Evolutionary conservation across 2,329 filamentous ascomycete genomes (phyloP), one percentile per base, ranked within the genome.

Genomic region (Metarhizium sp.): DNA sequence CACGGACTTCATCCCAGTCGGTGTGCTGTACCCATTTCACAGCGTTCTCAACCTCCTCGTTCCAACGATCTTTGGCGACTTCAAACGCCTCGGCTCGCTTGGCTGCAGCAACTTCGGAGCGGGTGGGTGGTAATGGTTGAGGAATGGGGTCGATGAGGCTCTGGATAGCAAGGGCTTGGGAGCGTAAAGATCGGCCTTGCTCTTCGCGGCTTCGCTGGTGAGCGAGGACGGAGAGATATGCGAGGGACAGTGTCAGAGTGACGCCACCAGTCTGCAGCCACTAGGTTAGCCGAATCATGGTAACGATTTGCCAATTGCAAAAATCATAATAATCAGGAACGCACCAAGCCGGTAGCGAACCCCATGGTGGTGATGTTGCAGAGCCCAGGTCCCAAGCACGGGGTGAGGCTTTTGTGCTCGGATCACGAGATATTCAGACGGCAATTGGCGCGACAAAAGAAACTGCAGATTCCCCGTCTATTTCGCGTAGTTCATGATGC

Each of bases 51-150:
- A 92, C 71, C 70, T 92, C 88, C 52, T 78, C 71, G 69, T 94
- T 92, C 88, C 88, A 92, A 58, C 81, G 76, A 64, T 88, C 85
- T 74, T 92, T 92, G 63, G 85, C 77, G 40, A 81, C 75, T 66
- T 91, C 87, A 54, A 84, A 67, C 51, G 88, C 73, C 50, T 77
- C 76, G 32, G 78, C 76, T 59, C 79, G 75, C 61, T 80, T 74
- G 52, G 78, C 70, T 42, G 75, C 73, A 50, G 77, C 75, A 43
- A 75, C 68, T 63, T 81, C 77, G 47, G 76, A 72, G 48, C 79
- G 73, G 10, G 76, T 76, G 11, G 76, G 78, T 2, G 75, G 76
- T 11, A 77, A 73, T 8, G 72, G 72, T 10, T 73, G 71, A 25
- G 73, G 73, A 57, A 74, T 67, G 38, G 78, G 74, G 61, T 79